Base-by-base conservation (phyloP, 176 grass and related monocot species). In the Carex kokanica region DNA sequence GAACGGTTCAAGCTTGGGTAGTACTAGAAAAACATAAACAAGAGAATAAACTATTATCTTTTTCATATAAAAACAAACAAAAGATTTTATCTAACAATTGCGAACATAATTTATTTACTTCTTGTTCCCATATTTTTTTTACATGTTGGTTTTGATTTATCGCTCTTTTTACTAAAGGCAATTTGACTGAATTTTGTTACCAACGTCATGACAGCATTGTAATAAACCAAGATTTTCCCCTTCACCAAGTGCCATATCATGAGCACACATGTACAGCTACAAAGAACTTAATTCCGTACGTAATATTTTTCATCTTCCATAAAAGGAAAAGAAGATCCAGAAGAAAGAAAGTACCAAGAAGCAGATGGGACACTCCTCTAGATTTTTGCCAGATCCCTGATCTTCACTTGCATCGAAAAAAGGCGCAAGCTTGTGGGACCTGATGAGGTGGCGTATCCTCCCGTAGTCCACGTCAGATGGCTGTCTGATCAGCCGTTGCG, bases 321-420 rank as follows among this genome's bases (percentile, higher is more conserved):
- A 62, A 15, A 51, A 80, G 60, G 54, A 41, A 17, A 41, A 40
- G 0, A 16, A 78, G 17, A 32, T 49, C 45, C 45, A 49, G 45
- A 62, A 21, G 27, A 14, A 34, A 43, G 0, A 10, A 51, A 5
- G 36, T 87, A 97, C 95, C 14, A 86, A 85, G 90, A 91, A 98
- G 86, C 95, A 94, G 54, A 94, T 93, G 65, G 95, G 95, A 78
- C 95, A 94, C 25, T 93, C 90, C 81, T 88, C 92, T 16, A 79
- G 49, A 29, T 57, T 62, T 10, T 18, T 72, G 18, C 21, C 25
- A 51, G 58, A 75, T 58, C 60, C 86, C 17, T 13, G 57, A 54
- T 94, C 90, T 7, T 94, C 94, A 13, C 64, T 56, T 1, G 88
- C 78, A 64, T 97, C 92, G 6, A 94, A 94, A 88, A 92, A 94